Percentiles rank a stretch among this genome's conserved stretches.
These are phyloP conservation scores for Camellia granthamiana DNA, from an alignment of 148 eudicot genomes.

Conservation along the genomic window DNA sequence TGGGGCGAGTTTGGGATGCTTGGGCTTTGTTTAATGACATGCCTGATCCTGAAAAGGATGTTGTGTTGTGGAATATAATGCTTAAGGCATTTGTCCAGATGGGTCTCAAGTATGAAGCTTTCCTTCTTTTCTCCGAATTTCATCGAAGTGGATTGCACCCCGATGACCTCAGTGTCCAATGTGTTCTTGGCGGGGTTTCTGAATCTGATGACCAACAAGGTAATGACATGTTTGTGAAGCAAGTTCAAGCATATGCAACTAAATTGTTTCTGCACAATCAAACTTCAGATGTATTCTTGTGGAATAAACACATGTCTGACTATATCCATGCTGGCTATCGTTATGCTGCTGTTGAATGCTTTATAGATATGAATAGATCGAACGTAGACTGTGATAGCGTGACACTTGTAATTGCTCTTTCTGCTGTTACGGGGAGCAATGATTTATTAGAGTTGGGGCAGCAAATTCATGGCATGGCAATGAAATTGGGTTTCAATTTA, in stretches of 20 bases:
- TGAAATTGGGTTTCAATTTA: conserved; percentile 11
- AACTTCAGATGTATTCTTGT: too few relatives aligned
- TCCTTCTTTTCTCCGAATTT: conserved; percentile 15
- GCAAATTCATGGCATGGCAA: too few relatives aligned
- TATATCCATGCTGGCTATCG: too few relatives aligned
- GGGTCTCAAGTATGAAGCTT: conserved; percentile 8
- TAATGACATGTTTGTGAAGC: background rate
- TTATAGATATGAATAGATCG: too few relatives aligned
- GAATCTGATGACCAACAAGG: background rate
- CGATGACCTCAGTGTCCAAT: conserved; percentile 6
- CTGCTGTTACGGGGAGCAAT: too few relatives aligned
- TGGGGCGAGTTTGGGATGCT: conserved; percentile 17
- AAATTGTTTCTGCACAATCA: too few relatives aligned
- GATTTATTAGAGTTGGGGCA: too few relatives aligned
- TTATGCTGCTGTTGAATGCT: too few relatives aligned
- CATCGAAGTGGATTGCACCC: conserved; percentile 12
- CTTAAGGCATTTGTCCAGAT: conserved; percentile 7
- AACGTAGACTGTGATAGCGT: too few relatives aligned
- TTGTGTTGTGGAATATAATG: conserved; percentile 25
- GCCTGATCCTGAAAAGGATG: conserved; percentile 16
- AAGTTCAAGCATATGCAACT: background rate
- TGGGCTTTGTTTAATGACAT: conserved; percentile 15
- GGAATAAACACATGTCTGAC: too few relatives aligned
- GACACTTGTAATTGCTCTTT: too few relatives aligned
- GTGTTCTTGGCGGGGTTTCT: conserved; percentile 11